phyloP scores from a whole-genome alignment of 2,329 filamentous ascomycete genomes.

The Epichloe typhina region DNA sequence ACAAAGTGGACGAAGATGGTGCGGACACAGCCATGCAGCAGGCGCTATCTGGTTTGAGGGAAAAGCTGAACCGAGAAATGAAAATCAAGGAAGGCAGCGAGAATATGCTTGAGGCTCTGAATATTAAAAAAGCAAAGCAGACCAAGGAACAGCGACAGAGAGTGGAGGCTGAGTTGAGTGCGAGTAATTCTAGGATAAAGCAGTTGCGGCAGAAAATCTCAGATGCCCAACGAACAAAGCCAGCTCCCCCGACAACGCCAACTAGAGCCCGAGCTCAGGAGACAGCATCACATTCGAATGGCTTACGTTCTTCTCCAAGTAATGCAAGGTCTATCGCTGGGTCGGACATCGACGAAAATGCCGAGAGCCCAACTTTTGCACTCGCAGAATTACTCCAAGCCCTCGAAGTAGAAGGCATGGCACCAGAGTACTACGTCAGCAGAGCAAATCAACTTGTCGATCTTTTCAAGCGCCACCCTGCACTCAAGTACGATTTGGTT shows the following conservation, averaged over 20 bases:
- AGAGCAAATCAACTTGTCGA: conserved; percentile 88
- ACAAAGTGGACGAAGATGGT: conserved; percentile 52
- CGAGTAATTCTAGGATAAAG: conserved; percentile 64
- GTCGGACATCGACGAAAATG: conserved; percentile 52
- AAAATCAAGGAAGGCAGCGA: conserved; percentile 98
- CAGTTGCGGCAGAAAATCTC: conserved; percentile 46
- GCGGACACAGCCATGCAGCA: conserved; percentile 49
- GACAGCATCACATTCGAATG: conserved; percentile 29
- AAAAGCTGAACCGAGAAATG: conserved; percentile 84
- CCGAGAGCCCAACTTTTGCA: conserved; percentile 83
- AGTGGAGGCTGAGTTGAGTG: conserved; percentile 79
- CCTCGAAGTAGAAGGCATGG: conserved; percentile 75
- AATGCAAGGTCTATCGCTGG: conserved; percentile 40
- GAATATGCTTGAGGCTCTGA: conserved; percentile 90
- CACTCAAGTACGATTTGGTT: conserved; percentile 88
- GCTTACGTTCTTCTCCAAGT: conserved; percentile 44
- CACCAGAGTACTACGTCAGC: conserved; percentile 88
- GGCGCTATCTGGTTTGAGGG: conserved; percentile 60
- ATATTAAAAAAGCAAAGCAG: conserved; percentile 91
- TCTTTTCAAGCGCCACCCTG: conserved; percentile 85
- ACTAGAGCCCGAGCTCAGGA: conserved; percentile 38
- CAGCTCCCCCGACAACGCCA: conserved; percentile 35
- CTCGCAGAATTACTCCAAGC: conserved; percentile 84
- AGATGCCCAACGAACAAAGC: conserved; percentile 41
- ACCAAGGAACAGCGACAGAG: conserved; percentile 69